phyloP scores from a whole-genome alignment of 805 yeast genomes.

The Yamadazyma endophytica region DNA sequence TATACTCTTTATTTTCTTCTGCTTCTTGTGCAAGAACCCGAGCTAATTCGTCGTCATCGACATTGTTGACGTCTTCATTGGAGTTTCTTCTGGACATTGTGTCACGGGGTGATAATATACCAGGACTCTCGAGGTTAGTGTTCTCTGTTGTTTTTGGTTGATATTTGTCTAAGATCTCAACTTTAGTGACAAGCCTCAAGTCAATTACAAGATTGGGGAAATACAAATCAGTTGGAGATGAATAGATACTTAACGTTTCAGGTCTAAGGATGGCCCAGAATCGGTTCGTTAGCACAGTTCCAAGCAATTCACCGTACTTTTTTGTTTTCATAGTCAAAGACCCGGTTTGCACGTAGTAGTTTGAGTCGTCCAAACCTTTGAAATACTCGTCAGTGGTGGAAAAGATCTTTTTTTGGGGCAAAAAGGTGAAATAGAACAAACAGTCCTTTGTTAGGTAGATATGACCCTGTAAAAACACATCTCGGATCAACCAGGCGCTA shows the following conservation, averaged over 20 bases:
- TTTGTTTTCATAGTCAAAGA: constrained; percentile 35
- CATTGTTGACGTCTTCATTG: constrained; percentile 8
- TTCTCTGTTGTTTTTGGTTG: constrained; percentile 16
- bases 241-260: constrained; percentile 63
- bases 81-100: constrained; percentile 9
- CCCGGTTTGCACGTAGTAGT: constrained; percentile 27
- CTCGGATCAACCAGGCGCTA: constrained; percentile 76
- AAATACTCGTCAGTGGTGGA: constrained; percentile 2
- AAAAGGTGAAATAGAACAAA: constrained; percentile 70
- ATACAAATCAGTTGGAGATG: constrained; percentile 73
- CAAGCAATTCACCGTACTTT: constrained; percentile 34
- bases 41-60: constrained; percentile 23
- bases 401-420: constrained; percentile 42
- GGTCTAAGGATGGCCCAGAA: constrained; percentile 80
- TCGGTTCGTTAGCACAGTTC: constrained; percentile 40
- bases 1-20: constrained; percentile 25
- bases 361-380: constrained; percentile 20
- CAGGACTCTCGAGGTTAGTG: constrained; percentile 5
- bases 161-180: constrained; percentile 43
- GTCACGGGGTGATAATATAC: constrained; percentile 8
- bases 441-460: constrained; percentile 63
- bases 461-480: constrained; percentile 84
- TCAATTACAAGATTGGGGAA: constrained; percentile 79
- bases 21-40: constrained; percentile 15
- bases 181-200: constrained; percentile 56